Percentiles rank a stretch among this genome's conserved stretches.
These are phyloP conservation scores for Sclerotinia subarctica DNA, from an alignment of 2,329 filamentous ascomycete genomes.

Conservation along the genomic window DNA sequence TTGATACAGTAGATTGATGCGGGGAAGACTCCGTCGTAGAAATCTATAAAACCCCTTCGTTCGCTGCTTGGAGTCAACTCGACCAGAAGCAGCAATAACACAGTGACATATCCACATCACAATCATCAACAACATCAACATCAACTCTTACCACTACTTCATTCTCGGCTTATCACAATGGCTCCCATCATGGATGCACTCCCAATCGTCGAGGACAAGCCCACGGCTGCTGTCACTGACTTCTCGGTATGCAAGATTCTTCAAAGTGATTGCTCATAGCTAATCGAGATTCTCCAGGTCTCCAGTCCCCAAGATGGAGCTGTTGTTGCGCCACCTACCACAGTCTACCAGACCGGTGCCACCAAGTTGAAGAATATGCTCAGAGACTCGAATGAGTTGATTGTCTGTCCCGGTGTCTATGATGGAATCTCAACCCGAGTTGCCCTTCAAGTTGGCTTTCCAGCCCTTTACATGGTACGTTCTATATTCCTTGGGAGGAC, in stretches of 20 bases:
- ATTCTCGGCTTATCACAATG: constrained; percentile 1
- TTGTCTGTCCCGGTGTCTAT: constrained; percentile 57
- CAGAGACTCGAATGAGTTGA: constrained; percentile 14
- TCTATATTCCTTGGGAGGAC: not conserved
- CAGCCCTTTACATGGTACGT: constrained; percentile 64
- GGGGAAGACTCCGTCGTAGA: not conserved
- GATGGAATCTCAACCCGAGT: constrained; percentile 66
- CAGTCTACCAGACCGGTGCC: constrained; percentile 6
- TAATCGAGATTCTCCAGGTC: constrained; percentile 1
- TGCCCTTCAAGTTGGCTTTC: constrained; percentile 58
- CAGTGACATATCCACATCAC: constrained; percentile 8
- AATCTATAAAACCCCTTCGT: constrained; percentile 8
- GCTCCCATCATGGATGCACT: constrained; percentile 14
- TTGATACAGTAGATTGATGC: not conserved
- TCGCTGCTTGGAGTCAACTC: constrained; percentile 2
- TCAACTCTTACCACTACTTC: constrained; percentile 5
- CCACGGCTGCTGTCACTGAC: not conserved
- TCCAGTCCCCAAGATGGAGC: not conserved
- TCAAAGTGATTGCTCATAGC: not conserved
- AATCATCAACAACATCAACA: constrained; percentile 8
- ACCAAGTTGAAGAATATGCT: constrained; percentile 22
- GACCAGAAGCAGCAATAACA: not conserved
- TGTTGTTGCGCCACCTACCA: not conserved
- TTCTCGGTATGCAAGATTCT: not conserved
- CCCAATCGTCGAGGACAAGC: constrained; percentile 10